Base-by-base conservation (phyloP, 352 stramenopile genomes). In the Pythium periplocum region DNA sequence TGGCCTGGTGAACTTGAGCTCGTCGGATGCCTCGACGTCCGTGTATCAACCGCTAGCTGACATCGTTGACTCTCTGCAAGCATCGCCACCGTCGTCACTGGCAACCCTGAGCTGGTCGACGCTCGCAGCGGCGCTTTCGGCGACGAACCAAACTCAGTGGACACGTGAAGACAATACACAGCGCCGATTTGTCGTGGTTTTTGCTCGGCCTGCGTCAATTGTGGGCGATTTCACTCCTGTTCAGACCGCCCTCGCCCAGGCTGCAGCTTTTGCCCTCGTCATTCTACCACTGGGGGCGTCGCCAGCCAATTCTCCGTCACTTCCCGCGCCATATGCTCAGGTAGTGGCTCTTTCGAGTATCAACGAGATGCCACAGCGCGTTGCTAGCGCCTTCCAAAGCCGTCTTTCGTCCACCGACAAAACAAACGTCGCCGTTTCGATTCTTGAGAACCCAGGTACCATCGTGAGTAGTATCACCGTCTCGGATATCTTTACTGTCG, bases 31-130 rank as follows among this genome's bases (percentile, higher is more conserved):
- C 38, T 26, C 17, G 17, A 38, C 5, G 38, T 35, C 50, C 10
- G 35, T 26, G 17, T 7, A 9, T 59, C 5, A 53, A 59, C 31
- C 39, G 45, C 31, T 36, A 46, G 26, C 35, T 43, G 4, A 2
- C 48, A 9, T 41, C 35, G 26, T 53, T 74, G 48, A n/a, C 10
- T 62, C 31, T 34, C 2, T 1, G 55, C 38, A 31, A 53, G 48
- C 11, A 56, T 56, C 37, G 36, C 42, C 17, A 26, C 17, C 17
- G 17, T 26, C 17, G 17, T 26, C 17, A 26, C 0, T 26, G 17
- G 17, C 17, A 26, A 26, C 17, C 17, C 17, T 26, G 17, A 26
- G 17, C 17, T 26, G 17, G 17, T 26, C 17, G 17, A 26, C 17
- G 17, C 17, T 26, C 17, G 17, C 17, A 26, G 17, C 17, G 17